These are phyloP conservation scores for Talaromyces adpressus DNA, from an alignment of 495 filamentous ascomycete species.

Conservation along the genomic window DNA sequence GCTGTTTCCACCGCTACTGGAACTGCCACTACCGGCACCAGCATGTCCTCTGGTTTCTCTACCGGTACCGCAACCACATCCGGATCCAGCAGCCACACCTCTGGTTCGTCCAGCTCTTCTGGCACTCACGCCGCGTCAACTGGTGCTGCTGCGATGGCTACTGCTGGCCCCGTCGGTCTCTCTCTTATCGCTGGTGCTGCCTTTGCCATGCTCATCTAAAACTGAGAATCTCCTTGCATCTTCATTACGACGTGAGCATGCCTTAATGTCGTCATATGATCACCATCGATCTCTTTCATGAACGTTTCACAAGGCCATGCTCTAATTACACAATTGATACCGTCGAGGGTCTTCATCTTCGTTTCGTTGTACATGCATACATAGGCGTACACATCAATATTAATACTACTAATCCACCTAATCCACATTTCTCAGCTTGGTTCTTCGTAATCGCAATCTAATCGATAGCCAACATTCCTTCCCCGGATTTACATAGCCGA, in stretches of 20 bases:
- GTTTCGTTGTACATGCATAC: conserved; percentile 2
- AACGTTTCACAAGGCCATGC: neutral
- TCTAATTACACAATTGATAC: neutral
- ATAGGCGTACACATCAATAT: neutral
- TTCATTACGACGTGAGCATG: neutral
- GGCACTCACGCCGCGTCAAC: conserved; percentile 24
- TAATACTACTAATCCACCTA: neutral
- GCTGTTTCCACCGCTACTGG: conserved; percentile 15
- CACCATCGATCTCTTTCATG: neutral
- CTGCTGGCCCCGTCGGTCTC: conserved; percentile 14
- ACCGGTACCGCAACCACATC: conserved; percentile 16
- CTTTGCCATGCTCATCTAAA: conserved; percentile 42
- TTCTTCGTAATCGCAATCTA: neutral
- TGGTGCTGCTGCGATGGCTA: conserved; percentile 29
- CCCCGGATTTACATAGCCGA: neutral
- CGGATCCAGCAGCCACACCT: conserved; percentile 16
- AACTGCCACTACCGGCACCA: conserved; percentile 9
- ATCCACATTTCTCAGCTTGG: neutral
- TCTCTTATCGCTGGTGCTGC: conserved; percentile 32
- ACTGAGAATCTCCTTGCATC: neutral
- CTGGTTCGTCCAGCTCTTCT: conserved; percentile 16
- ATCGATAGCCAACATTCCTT: neutral
- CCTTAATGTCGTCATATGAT: neutral
- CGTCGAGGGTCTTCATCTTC: neutral
- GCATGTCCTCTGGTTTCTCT: conserved; percentile 12